Base-by-base conservation (phyloP, 2,329 filamentous ascomycete species). In the Davidsoniella australis region DNA sequence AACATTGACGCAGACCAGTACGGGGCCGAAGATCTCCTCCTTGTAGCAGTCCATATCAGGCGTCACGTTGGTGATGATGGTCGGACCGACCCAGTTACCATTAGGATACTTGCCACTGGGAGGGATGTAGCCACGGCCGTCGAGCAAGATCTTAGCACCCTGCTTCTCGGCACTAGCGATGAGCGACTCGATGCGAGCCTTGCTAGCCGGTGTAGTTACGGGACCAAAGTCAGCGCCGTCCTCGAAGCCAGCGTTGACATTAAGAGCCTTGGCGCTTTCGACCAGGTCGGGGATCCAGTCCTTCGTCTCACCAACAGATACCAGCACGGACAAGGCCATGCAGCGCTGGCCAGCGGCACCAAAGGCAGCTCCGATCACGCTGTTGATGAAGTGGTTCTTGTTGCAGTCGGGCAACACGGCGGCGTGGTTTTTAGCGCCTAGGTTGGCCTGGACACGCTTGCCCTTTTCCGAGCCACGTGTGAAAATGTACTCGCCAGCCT, bases 401-500 rank as follows among this genome's bases (percentile, higher is more conserved):
- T 91, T 88, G 69, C 80, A 83, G 68, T 91, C 85, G 16, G 85
- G 85, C 54, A 89, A 74, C 26, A 91, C 79, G 48, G 82, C 82
- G 24, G 84, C 84, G 63, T 91, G 85, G 71, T 91, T 91, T 75
- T 91, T 91, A 56, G 85, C 85, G 39, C 85, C 85, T 54, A 91
- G 68, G 66, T 91, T 91, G 62, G 85, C 85, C 68, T 91, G 85
- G 29, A 88, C 83, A 59, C 85, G 81, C 74, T 91, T 91, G 60
- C 85, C 85, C 59, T 89, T 86, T 60, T 83, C 84, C 1, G 82
- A 86, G 29, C 78, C 85, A 50, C 83, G 77, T 49, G 70, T 66
- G 66, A 79, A 91, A 64, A 91, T 91, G 69, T 91, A 91, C 67
- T 89, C 83, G 60, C 85, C 85, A 6, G 85, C 85, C 71, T 85